Evolutionary conservation across 495 filamentous ascomycete species (phyloP).

Genomic region (Aspergillus taichungensis): DNA sequence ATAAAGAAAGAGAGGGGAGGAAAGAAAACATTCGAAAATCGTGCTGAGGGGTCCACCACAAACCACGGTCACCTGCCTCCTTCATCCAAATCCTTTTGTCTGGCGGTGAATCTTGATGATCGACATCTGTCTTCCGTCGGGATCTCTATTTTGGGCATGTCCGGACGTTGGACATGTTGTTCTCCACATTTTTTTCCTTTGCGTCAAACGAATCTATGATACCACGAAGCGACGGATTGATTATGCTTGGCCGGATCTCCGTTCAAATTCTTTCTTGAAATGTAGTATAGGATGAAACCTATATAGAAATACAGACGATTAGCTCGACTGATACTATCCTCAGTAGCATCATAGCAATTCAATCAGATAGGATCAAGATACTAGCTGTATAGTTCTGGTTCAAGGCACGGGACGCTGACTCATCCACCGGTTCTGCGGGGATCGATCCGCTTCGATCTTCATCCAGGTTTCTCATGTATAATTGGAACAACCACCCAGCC

Average conservation of each 20-base stretch:
- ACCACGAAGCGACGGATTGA: conserved; percentile 24
- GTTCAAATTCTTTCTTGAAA: neutral
- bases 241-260: conserved; percentile 5
- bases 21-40: too few species aligned
- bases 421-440: conserved; percentile 25
- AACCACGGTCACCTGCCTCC: too few species aligned
- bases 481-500: too few species aligned
- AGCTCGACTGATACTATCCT: neutral
- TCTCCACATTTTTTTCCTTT: neutral
- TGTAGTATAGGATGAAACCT: too few species aligned
- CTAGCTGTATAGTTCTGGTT: neutral
- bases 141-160: neutral
- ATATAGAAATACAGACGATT: neutral
- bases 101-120: too few species aligned
- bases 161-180: neutral
- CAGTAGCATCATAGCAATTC: neutral
- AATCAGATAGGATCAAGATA: too few species aligned
- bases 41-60: too few species aligned
- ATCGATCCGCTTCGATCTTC: conserved; percentile 28
- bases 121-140: too few species aligned
- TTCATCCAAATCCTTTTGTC: neutral
- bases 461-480: neutral
- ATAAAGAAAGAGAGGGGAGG: too few species aligned
- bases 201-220: conserved; percentile 25
- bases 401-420: conserved; percentile 16